Evolutionary conservation across 2,329 filamentous ascomycete species (phyloP).

Genomic region (Aspergillus pseudoterreus): DNA sequence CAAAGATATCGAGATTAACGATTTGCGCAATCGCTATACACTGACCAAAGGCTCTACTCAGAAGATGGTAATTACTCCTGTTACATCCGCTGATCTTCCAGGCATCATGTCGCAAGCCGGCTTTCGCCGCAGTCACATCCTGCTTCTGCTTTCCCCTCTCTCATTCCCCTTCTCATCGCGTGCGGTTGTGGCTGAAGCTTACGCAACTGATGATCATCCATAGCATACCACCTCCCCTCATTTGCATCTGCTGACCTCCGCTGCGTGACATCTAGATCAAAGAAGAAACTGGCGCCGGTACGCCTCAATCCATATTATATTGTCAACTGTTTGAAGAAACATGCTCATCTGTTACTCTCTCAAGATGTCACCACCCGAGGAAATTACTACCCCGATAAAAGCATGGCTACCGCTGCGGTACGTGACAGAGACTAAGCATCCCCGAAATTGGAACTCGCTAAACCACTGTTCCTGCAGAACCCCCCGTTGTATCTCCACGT

Average conservation of each 20-base stretch:
- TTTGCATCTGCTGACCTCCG: constrained; percentile 91
- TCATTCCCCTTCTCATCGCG: constrained; percentile 23
- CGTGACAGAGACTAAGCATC: constrained; percentile 34
- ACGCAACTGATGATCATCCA: constrained; percentile 56
- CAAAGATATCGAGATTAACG: constrained; percentile 98
- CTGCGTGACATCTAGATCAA: constrained; percentile 94
- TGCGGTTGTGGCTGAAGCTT: constrained; percentile 65
- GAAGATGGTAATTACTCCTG: constrained; percentile 96
- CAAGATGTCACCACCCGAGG: constrained; percentile 98
- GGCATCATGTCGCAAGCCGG: constrained; percentile 39
- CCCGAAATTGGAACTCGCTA: background rate
- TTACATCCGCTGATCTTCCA: constrained; percentile 65
- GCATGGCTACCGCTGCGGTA: constrained; percentile 90
- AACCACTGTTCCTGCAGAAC: constrained; percentile 54
- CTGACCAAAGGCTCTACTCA: constrained; percentile 96
- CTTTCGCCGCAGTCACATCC: constrained; percentile 35
- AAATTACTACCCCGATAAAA: constrained; percentile 95
- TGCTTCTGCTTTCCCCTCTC: constrained; percentile 31
- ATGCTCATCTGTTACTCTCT: constrained; percentile 58
- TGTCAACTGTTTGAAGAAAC: constrained; percentile 48
- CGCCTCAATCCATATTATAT: constrained; percentile 53
- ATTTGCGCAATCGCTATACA: constrained; percentile 92
- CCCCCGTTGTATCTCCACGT: constrained; percentile 93
- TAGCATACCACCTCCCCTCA: constrained; percentile 61
- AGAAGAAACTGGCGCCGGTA: constrained; percentile 99